Base-by-base conservation (phyloP, 2,329 filamentous ascomycete genomes). In the Fusarium nanum region DNA sequence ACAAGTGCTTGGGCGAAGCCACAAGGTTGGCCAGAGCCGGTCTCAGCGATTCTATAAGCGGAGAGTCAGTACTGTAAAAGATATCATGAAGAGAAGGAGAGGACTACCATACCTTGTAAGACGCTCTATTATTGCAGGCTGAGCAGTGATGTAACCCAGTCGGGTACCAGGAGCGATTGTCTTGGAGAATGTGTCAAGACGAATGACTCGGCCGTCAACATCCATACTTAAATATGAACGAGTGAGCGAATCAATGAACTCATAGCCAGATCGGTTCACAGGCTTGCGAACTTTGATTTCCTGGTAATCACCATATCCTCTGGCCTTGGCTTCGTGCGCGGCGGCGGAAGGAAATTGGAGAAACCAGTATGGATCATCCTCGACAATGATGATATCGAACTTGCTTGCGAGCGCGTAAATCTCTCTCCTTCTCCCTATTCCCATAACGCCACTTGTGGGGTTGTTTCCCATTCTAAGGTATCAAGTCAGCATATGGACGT, bases 311-410 rank as follows among this genome's bases (percentile, higher is more conserved):
- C 75, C 80, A 37, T 78, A 71, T 55, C 78, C 78, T 41, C 84
- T 79, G 20, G 85, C 83, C 75, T 85, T 83, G 73, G 87, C 83
- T 76, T 88, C 83, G 49, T 81, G 80, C 27, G 76, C 48, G 56
- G 83, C 87, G 1, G 92, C 90, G 1, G 92, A 92, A 0, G 93
- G 93, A 79, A 89, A 98, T 78, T 98, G 95, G 11, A 98, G 85
- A 79, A 96, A 95, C 93, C 93, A 98, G 83, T 98, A 98, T 8
- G 95, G 95, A 68, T 98, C 94, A 75, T 98, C 95, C 80, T 98
- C 95, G 67, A 97, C 83, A 70, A 98, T 97, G 75, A 98, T 88
- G 68, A 98, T 87, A 79, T 98, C 94, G 81, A 93, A 97, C 77
- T 91, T 88, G 78, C 89, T 89, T 81, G 92, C 96, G 16, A 98